These are phyloP conservation scores for Colletotrichum musicola DNA, from an alignment of 2,329 filamentous ascomycete genomes.

Conservation along the genomic window DNA sequence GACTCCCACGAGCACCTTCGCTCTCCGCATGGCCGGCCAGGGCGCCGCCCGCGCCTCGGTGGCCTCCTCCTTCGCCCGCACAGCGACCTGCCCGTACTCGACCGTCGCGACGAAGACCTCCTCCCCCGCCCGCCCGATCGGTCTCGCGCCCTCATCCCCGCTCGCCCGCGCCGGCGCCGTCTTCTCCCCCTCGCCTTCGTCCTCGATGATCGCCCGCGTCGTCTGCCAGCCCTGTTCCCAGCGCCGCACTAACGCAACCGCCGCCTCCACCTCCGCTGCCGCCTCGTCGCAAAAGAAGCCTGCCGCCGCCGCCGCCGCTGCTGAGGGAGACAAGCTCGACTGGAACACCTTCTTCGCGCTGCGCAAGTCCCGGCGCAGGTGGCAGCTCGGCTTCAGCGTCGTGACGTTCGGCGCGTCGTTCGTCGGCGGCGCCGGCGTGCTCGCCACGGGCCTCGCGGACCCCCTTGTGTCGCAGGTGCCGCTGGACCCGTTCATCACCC, in stretches of 20 bases:
- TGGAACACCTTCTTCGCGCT: constrained; percentile 96
- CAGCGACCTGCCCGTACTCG: constrained; percentile 46
- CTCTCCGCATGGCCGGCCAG: constrained; percentile 47
- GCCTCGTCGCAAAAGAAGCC: constrained; percentile 35
- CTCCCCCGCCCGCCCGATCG: constrained; percentile 35
- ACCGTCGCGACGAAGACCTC: constrained; percentile 38
- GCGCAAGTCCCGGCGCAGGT: constrained; percentile 84
- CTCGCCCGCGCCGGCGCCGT: constrained; percentile 34
- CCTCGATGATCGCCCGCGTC: constrained; percentile 42
- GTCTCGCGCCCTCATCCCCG: constrained; percentile 27
- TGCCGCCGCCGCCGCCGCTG: constrained; percentile 36
- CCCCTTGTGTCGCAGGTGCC: constrained; percentile 78
- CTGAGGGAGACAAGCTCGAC: constrained; percentile 63
- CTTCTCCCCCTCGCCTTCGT: constrained; percentile 38
- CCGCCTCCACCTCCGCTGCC: constrained; percentile 4
- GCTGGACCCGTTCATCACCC: constrained; percentile 87
- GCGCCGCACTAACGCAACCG: constrained; percentile 36
- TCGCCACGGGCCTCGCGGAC: constrained; percentile 81
- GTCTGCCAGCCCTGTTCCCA: constrained; percentile 39
- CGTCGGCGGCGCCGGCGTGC: constrained; percentile 71
- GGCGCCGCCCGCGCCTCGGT: constrained; percentile 37
- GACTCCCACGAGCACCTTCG: constrained; percentile 47
- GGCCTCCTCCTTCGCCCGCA: constrained; percentile 35
- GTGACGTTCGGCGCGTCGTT: constrained; percentile 73
- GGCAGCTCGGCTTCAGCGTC: constrained; percentile 84